A percentile compares a stretch with the other conserved stretches of the same genome.
phyloP scores from a whole-genome alignment of 768 basidiomycete genomes.

The Termitomyces sp. region DNA sequence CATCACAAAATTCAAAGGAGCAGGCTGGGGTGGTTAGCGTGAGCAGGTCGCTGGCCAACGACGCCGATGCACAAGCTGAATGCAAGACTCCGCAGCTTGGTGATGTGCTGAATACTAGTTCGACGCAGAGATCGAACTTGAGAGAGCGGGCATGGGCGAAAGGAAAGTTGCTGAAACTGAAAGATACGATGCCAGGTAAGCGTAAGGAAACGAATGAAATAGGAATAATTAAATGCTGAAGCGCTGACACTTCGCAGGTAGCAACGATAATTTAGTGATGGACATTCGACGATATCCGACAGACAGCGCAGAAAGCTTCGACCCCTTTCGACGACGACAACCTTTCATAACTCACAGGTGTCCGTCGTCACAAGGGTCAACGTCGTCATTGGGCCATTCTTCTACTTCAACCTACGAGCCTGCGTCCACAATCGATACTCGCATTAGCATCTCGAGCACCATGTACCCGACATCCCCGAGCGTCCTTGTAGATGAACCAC shows the following conservation, averaged over 20 bases:
- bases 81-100: neutral
- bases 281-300: conserved; percentile 17
- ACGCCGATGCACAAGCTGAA: conserved; percentile 1
- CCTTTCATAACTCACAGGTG: conserved; percentile 29
- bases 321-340: conserved; percentile 14
- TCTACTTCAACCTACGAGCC: conserved; percentile 21
- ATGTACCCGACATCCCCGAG: conserved; percentile 30
- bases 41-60: conserved; percentile 9
- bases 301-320: neutral
- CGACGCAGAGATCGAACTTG: conserved; percentile 1
- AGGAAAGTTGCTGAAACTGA: conserved; percentile 14
- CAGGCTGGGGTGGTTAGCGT: conserved; percentile 14
- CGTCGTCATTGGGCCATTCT: conserved; percentile 20
- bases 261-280: conserved; percentile 11
- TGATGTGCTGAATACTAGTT: conserved; percentile 7
- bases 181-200: conserved; percentile 1
- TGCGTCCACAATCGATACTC: conserved; percentile 30
- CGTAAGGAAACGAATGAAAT: neutral
- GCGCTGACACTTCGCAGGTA: conserved; percentile 1
- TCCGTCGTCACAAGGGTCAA: conserved; percentile 12
- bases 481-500: conserved; percentile 19
- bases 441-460: conserved; percentile 37
- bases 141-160: conserved; percentile 13
- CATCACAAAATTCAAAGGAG: conserved; percentile 6
- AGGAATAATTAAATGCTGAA: neutral